Evolutionary conservation across 768 basidiomycete species (phyloP).

Genomic region (Kwoniella bestiolae): DNA sequence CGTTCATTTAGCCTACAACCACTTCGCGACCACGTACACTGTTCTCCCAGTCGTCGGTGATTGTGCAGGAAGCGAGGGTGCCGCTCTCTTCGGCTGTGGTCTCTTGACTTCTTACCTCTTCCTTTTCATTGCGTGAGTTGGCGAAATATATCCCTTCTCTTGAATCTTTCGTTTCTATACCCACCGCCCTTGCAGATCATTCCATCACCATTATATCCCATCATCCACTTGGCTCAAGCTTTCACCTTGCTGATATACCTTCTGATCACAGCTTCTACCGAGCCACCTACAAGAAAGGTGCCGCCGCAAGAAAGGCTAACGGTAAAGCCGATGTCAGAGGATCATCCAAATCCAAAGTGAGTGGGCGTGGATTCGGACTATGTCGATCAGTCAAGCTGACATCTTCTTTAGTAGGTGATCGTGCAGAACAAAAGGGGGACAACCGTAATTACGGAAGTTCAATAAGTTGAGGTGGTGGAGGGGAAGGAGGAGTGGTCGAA

Average conservation of each 20-base stretch:
- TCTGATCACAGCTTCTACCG: constrained; percentile 53
- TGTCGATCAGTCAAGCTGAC: neutral
- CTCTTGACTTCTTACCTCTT: constrained; percentile 88
- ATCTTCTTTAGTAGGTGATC: constrained; percentile 39
- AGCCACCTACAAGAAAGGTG: constrained; percentile 56
- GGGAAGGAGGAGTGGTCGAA: neutral
- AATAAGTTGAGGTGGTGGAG: neutral
- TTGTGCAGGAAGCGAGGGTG: constrained; percentile 85
- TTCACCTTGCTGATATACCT: neutral
- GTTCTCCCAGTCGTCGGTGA: constrained; percentile 69
- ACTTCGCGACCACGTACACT: constrained; percentile 70
- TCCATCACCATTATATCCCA: too few species aligned
- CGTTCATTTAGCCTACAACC: constrained; percentile 67
- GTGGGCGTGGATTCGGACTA: neutral
- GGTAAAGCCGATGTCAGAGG: constrained; percentile 44
- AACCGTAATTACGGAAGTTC: constrained; percentile 38
- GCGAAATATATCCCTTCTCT: too few species aligned
- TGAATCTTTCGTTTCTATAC: too few species aligned
- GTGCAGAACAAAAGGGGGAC: constrained; percentile 29
- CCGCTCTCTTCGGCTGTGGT: constrained; percentile 85
- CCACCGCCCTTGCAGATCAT: too few species aligned
- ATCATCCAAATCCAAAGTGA: constrained; percentile 51
- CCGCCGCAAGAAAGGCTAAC: constrained; percentile 38
- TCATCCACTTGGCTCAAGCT: neutral
- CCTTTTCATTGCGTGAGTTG: constrained; percentile 82